Base-by-base conservation (phyloP, 2,329 filamentous ascomycete species). In the Botrytis hyacinthi region DNA sequence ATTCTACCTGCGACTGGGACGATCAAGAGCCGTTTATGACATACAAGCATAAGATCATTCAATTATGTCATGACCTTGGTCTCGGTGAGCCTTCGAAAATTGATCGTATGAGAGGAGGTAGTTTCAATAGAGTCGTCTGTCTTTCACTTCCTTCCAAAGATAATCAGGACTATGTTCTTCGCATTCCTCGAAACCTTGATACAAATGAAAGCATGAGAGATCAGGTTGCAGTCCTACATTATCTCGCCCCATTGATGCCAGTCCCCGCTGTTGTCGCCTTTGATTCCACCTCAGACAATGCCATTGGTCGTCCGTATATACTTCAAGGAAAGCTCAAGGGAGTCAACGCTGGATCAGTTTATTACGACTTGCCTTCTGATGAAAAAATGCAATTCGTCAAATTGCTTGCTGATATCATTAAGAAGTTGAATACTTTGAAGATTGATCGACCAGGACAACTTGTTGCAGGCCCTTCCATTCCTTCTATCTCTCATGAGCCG, bases 11-110 rank as follows among this genome's bases (percentile, higher is more conserved):
- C 29, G 29, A 67, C 6, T 48, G 22, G 20, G 65, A 37, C n/a
- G 10, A 37, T 1, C 73, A 77, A 8, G 76, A 78, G 22, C 18
- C 70, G 4, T 78, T 76, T 48, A 72, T 74, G 18, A 75, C 70
- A 4, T 75, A 67, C 54, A 54, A 74, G 29, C 32, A 40, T 0
- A 78, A 78, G 37, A 70, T 78, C 29, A 57, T 70, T 54, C 66
- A 77, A 66, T 66, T 78, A 1, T 77, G 73, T 69, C 71, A 48
- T 10, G 75, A 76, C 26, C 70, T 78, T 51, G 77, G 73, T 0
- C 74, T 37, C 18, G 74, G 71, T 18, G 73, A 75, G n/a, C 76
- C 76, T 0, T 18, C 48, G 2, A 40, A 73, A 3, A 26, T 78
- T 40, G 73, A 76, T 26, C 74, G 59, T 2, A 77, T 79, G 73